Evolutionary conservation across 208 protist species (phyloP).

Genomic region (Trypanosoma congolense): DNA sequence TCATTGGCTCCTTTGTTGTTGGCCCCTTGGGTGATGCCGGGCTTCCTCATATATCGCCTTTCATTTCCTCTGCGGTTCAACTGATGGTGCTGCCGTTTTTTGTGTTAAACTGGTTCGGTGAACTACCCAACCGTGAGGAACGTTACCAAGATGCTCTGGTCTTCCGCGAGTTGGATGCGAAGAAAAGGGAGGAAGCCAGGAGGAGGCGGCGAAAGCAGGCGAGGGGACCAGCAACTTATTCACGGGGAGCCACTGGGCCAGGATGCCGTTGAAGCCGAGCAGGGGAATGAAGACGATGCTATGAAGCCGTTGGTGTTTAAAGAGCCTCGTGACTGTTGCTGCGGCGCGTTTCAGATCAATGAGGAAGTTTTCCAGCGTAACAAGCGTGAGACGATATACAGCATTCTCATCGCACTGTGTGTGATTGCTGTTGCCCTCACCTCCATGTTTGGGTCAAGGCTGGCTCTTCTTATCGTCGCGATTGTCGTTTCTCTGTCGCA

Average conservation of each 20-base stretch:
- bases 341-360: conserved; percentile 62
- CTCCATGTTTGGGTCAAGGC: conserved; percentile 34
- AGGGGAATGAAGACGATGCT: background rate
- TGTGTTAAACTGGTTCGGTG: conserved; percentile 37
- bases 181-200: background rate
- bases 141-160: conserved; percentile 16
- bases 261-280: background rate
- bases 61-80: conserved; percentile 22
- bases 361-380: conserved; percentile 45
- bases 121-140: conserved; percentile 27
- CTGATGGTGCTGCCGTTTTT: conserved; percentile 15
- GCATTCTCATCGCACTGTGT: conserved; percentile 38
- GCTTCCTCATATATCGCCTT: conserved; percentile 17
- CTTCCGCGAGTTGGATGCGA: conserved; percentile 9
- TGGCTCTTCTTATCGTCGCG: conserved; percentile 30
- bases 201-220: background rate
- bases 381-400: conserved; percentile 53
- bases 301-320: conserved; percentile 7
- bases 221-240: background rate
- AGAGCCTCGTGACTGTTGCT: conserved; percentile 27
- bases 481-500: conserved; percentile 38
- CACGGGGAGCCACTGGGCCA: background rate
- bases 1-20: conserved; percentile 17
- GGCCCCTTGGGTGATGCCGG: conserved; percentile 31
- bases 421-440: conserved; percentile 41